Evolutionary conservation across 2,329 filamentous ascomycete genomes (phyloP).

Genomic region (Aspergillus novoparasiticus): DNA sequence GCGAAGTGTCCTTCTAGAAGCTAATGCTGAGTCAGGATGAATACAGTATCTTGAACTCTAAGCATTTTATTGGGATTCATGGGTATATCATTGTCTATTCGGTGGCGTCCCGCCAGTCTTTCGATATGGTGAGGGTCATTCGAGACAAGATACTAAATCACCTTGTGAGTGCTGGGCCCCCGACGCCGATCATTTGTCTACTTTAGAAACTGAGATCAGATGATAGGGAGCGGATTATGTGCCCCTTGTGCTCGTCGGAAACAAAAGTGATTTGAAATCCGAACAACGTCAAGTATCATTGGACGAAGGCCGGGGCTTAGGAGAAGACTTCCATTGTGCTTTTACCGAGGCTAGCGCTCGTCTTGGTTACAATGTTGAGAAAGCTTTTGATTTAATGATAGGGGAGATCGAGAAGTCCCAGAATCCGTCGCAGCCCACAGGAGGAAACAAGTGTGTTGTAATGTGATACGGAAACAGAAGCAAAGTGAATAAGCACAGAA

Average conservation of each 20-base stretch:
- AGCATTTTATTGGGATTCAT: slow-evolving; percentile 98
- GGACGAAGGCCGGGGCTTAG: slow-evolving; percentile 82
- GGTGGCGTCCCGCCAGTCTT: slow-evolving; percentile 89
- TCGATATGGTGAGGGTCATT: slow-evolving; percentile 96
- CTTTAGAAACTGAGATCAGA: neutral
- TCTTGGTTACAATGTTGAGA: slow-evolving; percentile 90
- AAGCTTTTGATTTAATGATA: slow-evolving; percentile 92
- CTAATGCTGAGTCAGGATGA: slow-evolving; percentile 68
- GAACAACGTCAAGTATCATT: slow-evolving; percentile 89
- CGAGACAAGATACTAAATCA: slow-evolving; percentile 97
- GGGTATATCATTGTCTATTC: slow-evolving; percentile 99
- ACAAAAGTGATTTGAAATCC: slow-evolving; percentile 91
- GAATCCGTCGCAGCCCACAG: slow-evolving; percentile 81
- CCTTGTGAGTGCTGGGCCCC: slow-evolving; percentile 61
- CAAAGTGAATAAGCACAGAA: neutral
- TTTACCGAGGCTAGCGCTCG: slow-evolving; percentile 94
- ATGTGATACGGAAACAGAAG: slow-evolving; percentile 64
- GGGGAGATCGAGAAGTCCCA: slow-evolving; percentile 92
- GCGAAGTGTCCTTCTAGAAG: slow-evolving; percentile 7
- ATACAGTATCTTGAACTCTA: slow-evolving; percentile 97
- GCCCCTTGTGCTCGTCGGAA: slow-evolving; percentile 91
- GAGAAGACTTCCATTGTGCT: slow-evolving; percentile 84
- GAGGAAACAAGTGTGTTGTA: slow-evolving; percentile 76
- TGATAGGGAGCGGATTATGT: slow-evolving; percentile 83
- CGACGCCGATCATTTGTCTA: neutral